These are phyloP conservation scores for Glonium stellatum DNA, from an alignment of 495 filamentous ascomycete genomes.

Conservation along the genomic window DNA sequence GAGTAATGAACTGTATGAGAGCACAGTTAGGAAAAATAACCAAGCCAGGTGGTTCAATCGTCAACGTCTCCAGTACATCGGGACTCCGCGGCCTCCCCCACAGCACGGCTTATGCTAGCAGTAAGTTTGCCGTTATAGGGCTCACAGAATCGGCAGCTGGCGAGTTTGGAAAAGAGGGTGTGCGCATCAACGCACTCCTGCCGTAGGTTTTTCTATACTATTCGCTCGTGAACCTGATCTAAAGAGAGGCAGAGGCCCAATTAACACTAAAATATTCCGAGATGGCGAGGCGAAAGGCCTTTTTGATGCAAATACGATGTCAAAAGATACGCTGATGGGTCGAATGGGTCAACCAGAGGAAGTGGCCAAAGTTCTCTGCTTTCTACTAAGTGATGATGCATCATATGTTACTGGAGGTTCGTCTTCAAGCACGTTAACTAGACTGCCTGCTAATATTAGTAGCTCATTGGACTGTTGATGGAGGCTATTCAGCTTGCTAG, in stretches of 20 bases:
- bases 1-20: conserved; percentile 29
- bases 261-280: conserved; percentile 1
- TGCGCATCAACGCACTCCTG: conserved; percentile 48
- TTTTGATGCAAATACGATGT: not conserved
- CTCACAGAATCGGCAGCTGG: conserved; percentile 51
- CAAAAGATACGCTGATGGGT: conserved; percentile 12
- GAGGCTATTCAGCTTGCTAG: not conserved
- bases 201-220: conserved; percentile 12
- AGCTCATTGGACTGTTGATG: conserved; percentile 5
- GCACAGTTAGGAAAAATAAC: conserved; percentile 18
- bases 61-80: conserved; percentile 50
- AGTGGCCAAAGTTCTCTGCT: conserved; percentile 18
- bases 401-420: conserved; percentile 22
- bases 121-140: conserved; percentile 50
- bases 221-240: no score
- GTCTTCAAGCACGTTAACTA: not conserved
- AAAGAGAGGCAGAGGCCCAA: not conserved
- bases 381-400: conserved; percentile 22
- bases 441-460: not conserved
- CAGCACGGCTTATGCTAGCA: conserved; percentile 48
- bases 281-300: conserved; percentile 1
- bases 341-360: conserved; percentile 18
- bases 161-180: conserved; percentile 46
- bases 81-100: conserved; percentile 46
- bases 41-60: conserved; percentile 36